phyloP scores from a whole-genome alignment of 495 filamentous ascomycete genomes.

The Cladorrhinum samala region DNA sequence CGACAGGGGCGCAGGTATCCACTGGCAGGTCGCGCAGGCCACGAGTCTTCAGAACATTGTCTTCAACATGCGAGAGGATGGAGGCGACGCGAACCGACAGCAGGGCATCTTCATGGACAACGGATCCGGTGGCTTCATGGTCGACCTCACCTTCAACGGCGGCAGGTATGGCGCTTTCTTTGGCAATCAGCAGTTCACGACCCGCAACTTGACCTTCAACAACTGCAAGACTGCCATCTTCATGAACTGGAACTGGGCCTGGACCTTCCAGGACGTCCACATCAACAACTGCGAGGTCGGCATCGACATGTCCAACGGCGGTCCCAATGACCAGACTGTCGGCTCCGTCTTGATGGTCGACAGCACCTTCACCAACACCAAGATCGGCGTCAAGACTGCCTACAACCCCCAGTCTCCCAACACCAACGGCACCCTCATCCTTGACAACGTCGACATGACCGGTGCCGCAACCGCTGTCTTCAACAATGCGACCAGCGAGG shows the following conservation, averaged over 20 bases:
- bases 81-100: slow-evolving; percentile 63
- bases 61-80: slow-evolving; percentile 79
- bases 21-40: slow-evolving; percentile 97
- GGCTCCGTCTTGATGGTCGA: slow-evolving; percentile 80
- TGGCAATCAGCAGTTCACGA: slow-evolving; percentile 94
- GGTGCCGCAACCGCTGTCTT: slow-evolving; percentile 45
- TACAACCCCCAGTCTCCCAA: slow-evolving; percentile 56
- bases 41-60: slow-evolving; percentile 86
- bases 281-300: slow-evolving; percentile 56
- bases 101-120: slow-evolving; percentile 98
- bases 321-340: slow-evolving; percentile 56
- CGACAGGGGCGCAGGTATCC: slow-evolving; percentile 68
- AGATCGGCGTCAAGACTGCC: slow-evolving; percentile 66
- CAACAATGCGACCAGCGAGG: slow-evolving; percentile 51
- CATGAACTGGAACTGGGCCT: slow-evolving; percentile 95
- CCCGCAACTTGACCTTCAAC: slow-evolving; percentile 85
- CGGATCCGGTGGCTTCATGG: slow-evolving; percentile 84
- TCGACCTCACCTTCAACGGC: slow-evolving; percentile 80
- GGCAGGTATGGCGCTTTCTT: slow-evolving; percentile 79
- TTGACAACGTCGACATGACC: slow-evolving; percentile 81
- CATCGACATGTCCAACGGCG: slow-evolving; percentile 64
- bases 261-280: slow-evolving; percentile 73
- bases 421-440: slow-evolving; percentile 69
- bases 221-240: slow-evolving; percentile 82
- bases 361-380: slow-evolving; percentile 66